phyloP scores from a whole-genome alignment of 768 basidiomycete genomes.

The Phanerodontia chrysosporium region DNA sequence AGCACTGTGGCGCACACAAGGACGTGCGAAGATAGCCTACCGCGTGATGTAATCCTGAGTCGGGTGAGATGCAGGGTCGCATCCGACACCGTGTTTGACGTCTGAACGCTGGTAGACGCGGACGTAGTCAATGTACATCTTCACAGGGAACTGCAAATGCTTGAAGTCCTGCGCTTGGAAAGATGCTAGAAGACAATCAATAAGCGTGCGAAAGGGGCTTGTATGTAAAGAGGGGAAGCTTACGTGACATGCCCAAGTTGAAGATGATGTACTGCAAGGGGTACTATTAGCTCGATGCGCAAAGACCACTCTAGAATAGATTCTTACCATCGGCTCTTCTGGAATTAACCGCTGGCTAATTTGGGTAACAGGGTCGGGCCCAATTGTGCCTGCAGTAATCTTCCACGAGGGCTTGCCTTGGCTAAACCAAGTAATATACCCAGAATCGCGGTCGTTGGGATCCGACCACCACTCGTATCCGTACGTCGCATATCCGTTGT shows the following conservation, averaged over 20 bases:
- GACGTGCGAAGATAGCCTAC: slow-evolving; percentile 33
- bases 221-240: slow-evolving; percentile 18
- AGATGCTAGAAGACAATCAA: slow-evolving; percentile 32
- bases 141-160: slow-evolving; percentile 70
- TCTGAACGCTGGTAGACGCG: slow-evolving; percentile 82
- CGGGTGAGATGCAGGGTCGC: slow-evolving; percentile 73
- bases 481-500: slow-evolving; percentile 52
- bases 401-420: slow-evolving; percentile 69
- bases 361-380: slow-evolving; percentile 52
- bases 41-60: slow-evolving; percentile 75
- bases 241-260: slow-evolving; percentile 77
- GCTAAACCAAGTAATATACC: slow-evolving; percentile 83
- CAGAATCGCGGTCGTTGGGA: slow-evolving; percentile 57
- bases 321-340: slow-evolving; percentile 88
- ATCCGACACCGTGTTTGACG: slow-evolving; percentile 62
- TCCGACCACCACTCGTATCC: slow-evolving; percentile 82
- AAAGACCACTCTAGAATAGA: neutral
- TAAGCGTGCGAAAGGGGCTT: too few species aligned
- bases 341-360: slow-evolving; percentile 67
- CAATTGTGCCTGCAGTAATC: slow-evolving; percentile 60
- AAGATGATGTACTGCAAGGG: slow-evolving; percentile 66
- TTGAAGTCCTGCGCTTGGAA: slow-evolving; percentile 74
- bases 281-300: neutral
- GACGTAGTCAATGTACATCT: slow-evolving; percentile 88
- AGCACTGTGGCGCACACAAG: neutral